These are phyloP conservation scores for Agarophyton chilense DNA, from an alignment of 23 red algal species.

Conservation along the genomic window DNA sequence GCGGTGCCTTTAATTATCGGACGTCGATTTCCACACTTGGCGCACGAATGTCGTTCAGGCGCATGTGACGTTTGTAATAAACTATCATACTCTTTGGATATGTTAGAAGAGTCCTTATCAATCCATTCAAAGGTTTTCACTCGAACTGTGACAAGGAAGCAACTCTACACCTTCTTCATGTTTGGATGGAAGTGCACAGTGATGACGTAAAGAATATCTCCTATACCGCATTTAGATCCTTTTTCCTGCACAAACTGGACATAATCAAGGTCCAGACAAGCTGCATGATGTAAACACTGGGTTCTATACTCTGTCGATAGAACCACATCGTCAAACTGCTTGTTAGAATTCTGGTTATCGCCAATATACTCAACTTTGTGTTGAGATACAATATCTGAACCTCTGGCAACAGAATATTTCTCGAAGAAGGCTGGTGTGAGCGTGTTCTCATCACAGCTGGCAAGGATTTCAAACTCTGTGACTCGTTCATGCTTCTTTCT, in stretches of 20 bases:
- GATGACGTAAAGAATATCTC: not conserved
- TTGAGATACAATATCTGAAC: not conserved
- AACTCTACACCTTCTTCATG: not conserved
- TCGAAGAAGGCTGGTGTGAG: not conserved
- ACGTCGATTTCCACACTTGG: too few species aligned
- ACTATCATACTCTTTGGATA: not conserved
- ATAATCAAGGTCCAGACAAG: not conserved
- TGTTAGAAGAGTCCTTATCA: not conserved
- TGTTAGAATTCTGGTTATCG: not conserved
- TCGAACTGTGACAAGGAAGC: not conserved
- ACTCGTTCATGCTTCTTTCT: not conserved
- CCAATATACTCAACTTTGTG: not conserved
- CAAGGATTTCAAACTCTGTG: not conserved
- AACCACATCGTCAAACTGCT: not conserved
- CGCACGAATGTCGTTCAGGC: not conserved
- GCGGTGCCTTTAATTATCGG: too few species aligned
- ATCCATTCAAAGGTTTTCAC: not conserved
- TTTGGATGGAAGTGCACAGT: not conserved
- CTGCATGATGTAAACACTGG: constrained; percentile 7
- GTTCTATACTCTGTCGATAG: not conserved
- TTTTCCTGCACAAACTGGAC: not conserved
- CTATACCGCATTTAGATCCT: not conserved
- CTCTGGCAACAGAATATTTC: not conserved
- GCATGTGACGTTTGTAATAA: not conserved
- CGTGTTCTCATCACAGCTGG: not conserved